Conservation (phyloP, 345 rosid species). For the Camelina neglecta region DNA sequence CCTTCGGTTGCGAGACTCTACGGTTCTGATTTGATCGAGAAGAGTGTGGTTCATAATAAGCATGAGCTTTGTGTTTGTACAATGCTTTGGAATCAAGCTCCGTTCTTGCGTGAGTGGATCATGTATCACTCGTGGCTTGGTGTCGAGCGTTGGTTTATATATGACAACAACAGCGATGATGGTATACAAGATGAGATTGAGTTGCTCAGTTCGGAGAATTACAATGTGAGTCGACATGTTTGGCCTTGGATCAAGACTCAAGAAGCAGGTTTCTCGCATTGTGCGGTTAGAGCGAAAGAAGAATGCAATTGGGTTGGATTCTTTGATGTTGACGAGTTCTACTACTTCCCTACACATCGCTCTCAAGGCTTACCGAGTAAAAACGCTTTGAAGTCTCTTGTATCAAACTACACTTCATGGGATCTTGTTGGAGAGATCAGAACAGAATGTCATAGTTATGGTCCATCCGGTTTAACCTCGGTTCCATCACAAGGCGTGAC, state of each 20-base stretch:
- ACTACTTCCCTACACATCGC: conserved; percentile 65
- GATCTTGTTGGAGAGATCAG: conserved; percentile 69
- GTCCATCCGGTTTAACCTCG: conserved; percentile 84
- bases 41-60: conserved; percentile 32
- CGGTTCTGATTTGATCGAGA: conserved; percentile 53
- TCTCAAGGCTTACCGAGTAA: conserved; percentile 51
- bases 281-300: conserved; percentile 74
- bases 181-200: conserved; percentile 58
- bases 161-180: conserved; percentile 97
- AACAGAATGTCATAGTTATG: conserved; percentile 88
- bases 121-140: conserved; percentile 94
- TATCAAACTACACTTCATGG: conserved; percentile 72
- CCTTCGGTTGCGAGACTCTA: conserved; percentile 60
- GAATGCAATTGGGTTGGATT: conserved; percentile 94
- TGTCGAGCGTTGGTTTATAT: conserved; percentile 90
- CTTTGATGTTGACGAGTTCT: conserved; percentile 97
- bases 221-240: conserved; percentile 72
- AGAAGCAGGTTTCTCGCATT: conserved; percentile 97
- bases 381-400: conserved; percentile 61
- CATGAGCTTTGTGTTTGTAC: conserved; percentile 88
- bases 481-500: conserved; percentile 82
- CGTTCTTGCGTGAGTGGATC: conserved; percentile 81
- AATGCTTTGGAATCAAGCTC: conserved; percentile 95
- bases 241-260: conserved; percentile 99
- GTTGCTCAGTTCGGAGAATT: conserved; percentile 58